These are phyloP conservation scores for Botrytis cinerea DNA, from an alignment of 2,329 filamentous ascomycete genomes.

Conservation along the genomic window DNA sequence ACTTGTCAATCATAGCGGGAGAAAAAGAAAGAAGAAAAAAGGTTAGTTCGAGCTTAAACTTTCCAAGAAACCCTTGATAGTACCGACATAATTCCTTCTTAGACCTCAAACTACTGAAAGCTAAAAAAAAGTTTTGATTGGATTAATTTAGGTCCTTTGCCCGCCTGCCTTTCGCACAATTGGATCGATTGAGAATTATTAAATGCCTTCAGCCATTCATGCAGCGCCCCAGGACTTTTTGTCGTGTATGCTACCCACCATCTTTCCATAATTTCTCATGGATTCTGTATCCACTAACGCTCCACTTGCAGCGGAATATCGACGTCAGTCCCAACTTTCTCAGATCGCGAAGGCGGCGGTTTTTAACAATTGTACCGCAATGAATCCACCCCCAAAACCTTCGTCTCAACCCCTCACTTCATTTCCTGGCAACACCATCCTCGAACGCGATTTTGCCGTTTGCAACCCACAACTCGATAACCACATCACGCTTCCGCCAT, in stretches of 20 bases:
- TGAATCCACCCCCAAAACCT: constrained; percentile 14
- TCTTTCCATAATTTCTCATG: constrained; percentile 2
- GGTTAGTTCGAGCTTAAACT: constrained; percentile 4
- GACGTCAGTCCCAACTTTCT: constrained; percentile 26
- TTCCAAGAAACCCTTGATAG: neutral
- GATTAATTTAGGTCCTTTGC: neutral
- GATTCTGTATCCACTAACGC: constrained; percentile 13
- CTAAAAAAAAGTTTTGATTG: constrained; percentile 8
- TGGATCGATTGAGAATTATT: neutral
- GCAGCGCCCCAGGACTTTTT: constrained; percentile 16
- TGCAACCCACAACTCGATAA: constrained; percentile 19
- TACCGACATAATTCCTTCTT: constrained; percentile 19
- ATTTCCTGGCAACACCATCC: constrained; percentile 5
- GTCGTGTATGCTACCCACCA: constrained; percentile 23
- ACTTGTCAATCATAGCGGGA: neutral
- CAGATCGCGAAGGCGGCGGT: constrained; percentile 19
- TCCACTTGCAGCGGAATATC: constrained; percentile 15
- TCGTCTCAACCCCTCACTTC: constrained; percentile 17
- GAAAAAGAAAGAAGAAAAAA: neutral
- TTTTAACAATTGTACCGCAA: constrained; percentile 20
- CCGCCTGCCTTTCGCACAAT: neutral
- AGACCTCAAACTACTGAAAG: constrained; percentile 6
- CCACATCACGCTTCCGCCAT: constrained; percentile 14
- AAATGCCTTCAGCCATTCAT: constrained; percentile 27
- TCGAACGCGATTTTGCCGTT: constrained; percentile 22